These are phyloP conservation scores for Verticillium nubilum DNA, from an alignment of 2,329 filamentous ascomycete species.

Conservation along the genomic window DNA sequence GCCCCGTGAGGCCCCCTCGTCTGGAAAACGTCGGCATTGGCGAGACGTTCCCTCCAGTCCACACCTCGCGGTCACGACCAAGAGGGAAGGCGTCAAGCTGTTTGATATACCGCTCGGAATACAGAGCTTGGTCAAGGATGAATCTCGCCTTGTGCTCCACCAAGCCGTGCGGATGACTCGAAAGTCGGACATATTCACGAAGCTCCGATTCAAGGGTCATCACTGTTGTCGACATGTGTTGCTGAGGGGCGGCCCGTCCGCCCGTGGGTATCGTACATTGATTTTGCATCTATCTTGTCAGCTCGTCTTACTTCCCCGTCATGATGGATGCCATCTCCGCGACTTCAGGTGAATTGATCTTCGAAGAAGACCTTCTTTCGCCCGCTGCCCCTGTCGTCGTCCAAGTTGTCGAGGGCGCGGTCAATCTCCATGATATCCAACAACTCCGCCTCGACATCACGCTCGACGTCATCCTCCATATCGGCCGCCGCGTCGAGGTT, in stretches of 20 bases:
- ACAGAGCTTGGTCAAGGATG: slow-evolving; percentile 68
- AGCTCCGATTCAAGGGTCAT: neutral
- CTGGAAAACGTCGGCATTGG: slow-evolving; percentile 15
- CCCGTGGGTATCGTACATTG: slow-evolving; percentile 33
- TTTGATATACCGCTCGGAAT: slow-evolving; percentile 67
- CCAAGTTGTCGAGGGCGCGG: slow-evolving; percentile 51
- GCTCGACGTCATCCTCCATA: slow-evolving; percentile 39
- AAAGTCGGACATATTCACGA: neutral
- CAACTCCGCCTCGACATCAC: slow-evolving; percentile 55
- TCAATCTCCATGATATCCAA: slow-evolving; percentile 64
- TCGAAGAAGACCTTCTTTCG: slow-evolving; percentile 50
- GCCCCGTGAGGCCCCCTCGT: neutral
- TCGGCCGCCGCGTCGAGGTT: slow-evolving; percentile 49
- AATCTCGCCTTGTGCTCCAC: slow-evolving; percentile 72
- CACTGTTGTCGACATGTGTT: neutral
- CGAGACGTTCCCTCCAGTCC: slow-evolving; percentile 5
- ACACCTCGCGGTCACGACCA: slow-evolving; percentile 13
- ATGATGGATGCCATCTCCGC: neutral
- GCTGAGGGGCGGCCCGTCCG: neutral
- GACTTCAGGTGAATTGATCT: slow-evolving; percentile 14
- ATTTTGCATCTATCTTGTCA: slow-evolving; percentile 8
- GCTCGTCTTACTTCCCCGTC: neutral
- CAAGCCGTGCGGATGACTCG: slow-evolving; percentile 57
- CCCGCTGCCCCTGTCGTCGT: slow-evolving; percentile 39
- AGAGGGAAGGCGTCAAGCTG: neutral